A percentile compares a stretch with the other conserved stretches of the same genome.
Evolutionary conservation across 1,139 yeast genomes (phyloP).

Genomic region (Nakaseomyces bracarensis): DNA sequence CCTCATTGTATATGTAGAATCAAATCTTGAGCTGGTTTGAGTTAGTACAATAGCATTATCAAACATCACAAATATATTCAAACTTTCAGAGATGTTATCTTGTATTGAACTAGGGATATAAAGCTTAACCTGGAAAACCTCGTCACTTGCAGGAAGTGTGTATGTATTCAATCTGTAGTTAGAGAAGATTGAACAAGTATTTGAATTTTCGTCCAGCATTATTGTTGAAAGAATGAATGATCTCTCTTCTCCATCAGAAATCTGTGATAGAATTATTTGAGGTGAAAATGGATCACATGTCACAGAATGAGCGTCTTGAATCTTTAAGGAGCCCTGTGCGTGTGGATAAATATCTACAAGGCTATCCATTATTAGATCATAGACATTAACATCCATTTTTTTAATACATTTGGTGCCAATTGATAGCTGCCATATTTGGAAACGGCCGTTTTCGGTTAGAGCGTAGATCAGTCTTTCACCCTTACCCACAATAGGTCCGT

Average conservation of each 20-base stretch:
- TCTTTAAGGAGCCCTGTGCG: constrained; percentile 35
- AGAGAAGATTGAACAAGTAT: constrained; percentile 51
- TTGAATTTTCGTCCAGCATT: constrained; percentile 38
- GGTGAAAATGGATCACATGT: constrained; percentile 32
- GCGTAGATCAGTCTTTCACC: constrained; percentile 42
- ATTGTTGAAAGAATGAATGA: constrained; percentile 49
- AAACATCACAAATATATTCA: constrained; percentile 56
- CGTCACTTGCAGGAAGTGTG: constrained; percentile 28
- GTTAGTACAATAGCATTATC: constrained; percentile 56
- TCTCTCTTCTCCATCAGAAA: constrained; percentile 27
- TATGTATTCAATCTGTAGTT: constrained; percentile 48
- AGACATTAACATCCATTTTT: constrained; percentile 33
- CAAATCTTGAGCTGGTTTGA: constrained; percentile 48
- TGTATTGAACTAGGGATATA: constrained; percentile 42
- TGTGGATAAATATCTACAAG: constrained; percentile 39
- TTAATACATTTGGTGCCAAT: constrained; percentile 38
- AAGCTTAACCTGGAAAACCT: constrained; percentile 38
- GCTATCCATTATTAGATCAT: constrained; percentile 34
- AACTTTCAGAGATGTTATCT: constrained; percentile 35
- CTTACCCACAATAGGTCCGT: constrained; percentile 47
- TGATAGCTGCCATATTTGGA: constrained; percentile 42
- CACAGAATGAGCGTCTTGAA: constrained; percentile 46
- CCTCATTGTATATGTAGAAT: constrained; percentile 35
- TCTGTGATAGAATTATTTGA: constrained; percentile 45
- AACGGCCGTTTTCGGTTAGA: constrained; percentile 37